These are phyloP conservation scores for Penicillium sp. DNA, from an alignment of 2,329 filamentous ascomycete species.

Conservation along the genomic window DNA sequence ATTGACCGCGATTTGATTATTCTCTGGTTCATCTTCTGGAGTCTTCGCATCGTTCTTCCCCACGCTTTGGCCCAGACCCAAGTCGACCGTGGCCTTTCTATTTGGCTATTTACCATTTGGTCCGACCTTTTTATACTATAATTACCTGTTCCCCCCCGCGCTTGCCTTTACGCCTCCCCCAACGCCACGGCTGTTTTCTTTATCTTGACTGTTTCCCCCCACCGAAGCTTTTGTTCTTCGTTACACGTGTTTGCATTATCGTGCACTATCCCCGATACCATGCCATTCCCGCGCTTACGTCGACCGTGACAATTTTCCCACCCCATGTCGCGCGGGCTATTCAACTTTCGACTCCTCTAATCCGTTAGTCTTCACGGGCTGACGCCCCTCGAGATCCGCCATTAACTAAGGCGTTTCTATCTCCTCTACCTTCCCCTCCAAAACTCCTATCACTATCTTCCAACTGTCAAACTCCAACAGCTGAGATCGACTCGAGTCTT, in stretches of 20 bases:
- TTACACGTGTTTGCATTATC: not conserved
- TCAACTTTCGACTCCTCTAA: not conserved
- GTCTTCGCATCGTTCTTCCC: not conserved
- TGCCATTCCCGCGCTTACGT: constrained; percentile 19
- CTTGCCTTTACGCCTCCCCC: constrained; percentile 13
- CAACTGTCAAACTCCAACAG: not conserved
- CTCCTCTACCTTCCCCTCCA: not conserved
- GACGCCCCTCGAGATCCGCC: not conserved
- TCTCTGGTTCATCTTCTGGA: not conserved
- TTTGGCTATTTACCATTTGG: constrained; percentile 5
- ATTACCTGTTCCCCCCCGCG: constrained; percentile 7
- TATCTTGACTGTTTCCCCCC: not conserved
- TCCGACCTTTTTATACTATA: constrained; percentile 7
- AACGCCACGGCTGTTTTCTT: constrained; percentile 5
- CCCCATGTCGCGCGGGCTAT: not conserved
- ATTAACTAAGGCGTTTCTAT: not conserved
- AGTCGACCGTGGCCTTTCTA: constrained; percentile 1
- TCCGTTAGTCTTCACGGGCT: not conserved
- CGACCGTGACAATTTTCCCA: constrained; percentile 15
- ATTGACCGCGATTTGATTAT: not conserved
- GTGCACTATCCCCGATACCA: constrained; percentile 12
- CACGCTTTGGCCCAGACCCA: constrained; percentile 4
- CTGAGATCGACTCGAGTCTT: constrained; percentile 11
- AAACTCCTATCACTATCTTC: not conserved
- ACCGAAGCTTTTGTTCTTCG: constrained; percentile 14